phyloP scores from a whole-genome alignment of 345 rosid genomes.

The Pugionium dolabratum region DNA sequence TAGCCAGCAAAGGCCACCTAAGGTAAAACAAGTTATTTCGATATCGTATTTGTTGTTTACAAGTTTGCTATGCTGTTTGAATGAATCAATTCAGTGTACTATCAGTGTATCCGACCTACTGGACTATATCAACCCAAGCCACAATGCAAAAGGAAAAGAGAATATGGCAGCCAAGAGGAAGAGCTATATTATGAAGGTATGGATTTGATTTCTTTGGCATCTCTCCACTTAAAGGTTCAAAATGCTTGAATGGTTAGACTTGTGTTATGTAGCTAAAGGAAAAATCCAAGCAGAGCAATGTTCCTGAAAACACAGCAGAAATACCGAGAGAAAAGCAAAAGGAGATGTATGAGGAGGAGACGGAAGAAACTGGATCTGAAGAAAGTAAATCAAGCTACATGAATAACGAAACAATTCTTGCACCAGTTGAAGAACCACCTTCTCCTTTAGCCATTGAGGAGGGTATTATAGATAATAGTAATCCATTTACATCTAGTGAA shows the following conservation, averaged over 20 bases:
- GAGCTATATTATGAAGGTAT: conserved; percentile 70
- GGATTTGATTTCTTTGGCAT: neutral
- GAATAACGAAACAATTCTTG: conserved; percentile 48
- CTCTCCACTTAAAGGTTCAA: conserved; percentile 7
- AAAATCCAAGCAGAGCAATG: conserved; percentile 47
- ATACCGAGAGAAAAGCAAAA: conserved; percentile 47
- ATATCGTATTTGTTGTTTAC: conserved; percentile 17
- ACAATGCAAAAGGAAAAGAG: conserved; percentile 73
- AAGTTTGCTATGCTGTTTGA: conserved; percentile 22
- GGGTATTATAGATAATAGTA: conserved; percentile 41
- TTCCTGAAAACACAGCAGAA: conserved; percentile 46
- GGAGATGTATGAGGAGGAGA: conserved; percentile 63
- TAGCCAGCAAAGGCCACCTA: conserved; percentile 98
- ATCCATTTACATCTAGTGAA: conserved; percentile 41
- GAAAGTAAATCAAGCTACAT: conserved; percentile 37
- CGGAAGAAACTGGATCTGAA: conserved; percentile 43
- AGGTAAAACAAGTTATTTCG: conserved; percentile 53
- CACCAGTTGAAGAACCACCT: conserved; percentile 39
- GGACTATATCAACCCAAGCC: conserved; percentile 91
- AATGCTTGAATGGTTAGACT: conserved; percentile 18
- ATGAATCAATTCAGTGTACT: conserved; percentile 14
- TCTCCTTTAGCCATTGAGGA: conserved; percentile 53
- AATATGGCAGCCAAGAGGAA: conserved; percentile 63
- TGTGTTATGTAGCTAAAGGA: conserved; percentile 58
- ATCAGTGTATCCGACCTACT: conserved; percentile 95